Conservation (phyloP, 345 rosid species). For the Salix brachista region DNA sequence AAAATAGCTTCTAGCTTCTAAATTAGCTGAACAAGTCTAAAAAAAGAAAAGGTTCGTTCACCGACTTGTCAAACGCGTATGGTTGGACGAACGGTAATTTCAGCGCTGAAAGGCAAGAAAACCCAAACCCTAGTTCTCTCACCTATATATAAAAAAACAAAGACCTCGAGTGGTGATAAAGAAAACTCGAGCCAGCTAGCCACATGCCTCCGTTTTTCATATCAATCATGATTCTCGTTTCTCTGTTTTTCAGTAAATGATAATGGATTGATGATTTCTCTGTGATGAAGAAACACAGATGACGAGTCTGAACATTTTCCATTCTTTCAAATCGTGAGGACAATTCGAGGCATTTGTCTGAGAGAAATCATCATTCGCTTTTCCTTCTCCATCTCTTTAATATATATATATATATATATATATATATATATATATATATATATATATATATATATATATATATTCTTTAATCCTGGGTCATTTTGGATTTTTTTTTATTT, state of each 20-base stretch:
- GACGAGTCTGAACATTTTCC: conserved; percentile 53
- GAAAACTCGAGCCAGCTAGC: neutral
- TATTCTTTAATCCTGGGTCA: too few relatives aligned
- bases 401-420: too few relatives aligned
- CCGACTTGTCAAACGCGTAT: neutral
- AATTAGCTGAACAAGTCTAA: too few relatives aligned
- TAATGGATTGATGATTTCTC: conserved; percentile 14
- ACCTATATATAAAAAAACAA: conserved; percentile 6
- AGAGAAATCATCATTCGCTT: conserved; percentile 28
- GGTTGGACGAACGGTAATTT: neutral
- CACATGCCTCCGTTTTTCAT: neutral
- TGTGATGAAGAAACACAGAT: conserved; percentile 42
- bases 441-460: too few relatives aligned
- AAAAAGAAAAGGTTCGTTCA: neutral
- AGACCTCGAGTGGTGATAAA: neutral
- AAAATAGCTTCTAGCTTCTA: too few relatives aligned
- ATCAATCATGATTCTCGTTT: neutral
- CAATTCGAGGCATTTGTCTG: conserved; percentile 68
- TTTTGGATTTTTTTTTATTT: neutral
- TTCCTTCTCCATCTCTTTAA: neutral
- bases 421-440: too few relatives aligned
- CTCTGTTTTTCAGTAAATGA: neutral
- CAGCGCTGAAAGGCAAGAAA: neutral
- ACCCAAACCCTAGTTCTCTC: conserved; percentile 6
- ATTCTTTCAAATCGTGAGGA: conserved; percentile 42